A percentile compares a stretch with the other conserved stretches of the same genome.
These are phyloP conservation scores for Iberis amara DNA, from an alignment of 441 rosid species.

Conservation along the genomic window DNA sequence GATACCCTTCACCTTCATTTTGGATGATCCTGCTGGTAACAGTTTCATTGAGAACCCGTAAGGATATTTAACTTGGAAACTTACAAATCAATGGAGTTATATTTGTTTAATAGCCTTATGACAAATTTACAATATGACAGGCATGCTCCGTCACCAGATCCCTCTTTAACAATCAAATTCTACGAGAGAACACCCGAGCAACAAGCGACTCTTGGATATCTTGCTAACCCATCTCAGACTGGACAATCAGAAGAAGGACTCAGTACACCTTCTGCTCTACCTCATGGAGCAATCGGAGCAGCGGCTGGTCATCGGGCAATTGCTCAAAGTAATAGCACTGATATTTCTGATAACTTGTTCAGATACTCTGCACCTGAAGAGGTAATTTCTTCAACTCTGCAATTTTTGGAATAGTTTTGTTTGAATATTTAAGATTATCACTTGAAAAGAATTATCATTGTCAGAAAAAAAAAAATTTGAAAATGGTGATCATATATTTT, in stretches of 20 bases:
- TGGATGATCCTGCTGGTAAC: constrained; percentile 95
- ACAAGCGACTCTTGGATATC: constrained; percentile 71
- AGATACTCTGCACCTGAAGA: constrained; percentile 89
- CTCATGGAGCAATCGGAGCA: constrained; percentile 85
- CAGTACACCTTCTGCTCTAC: constrained; percentile 37
- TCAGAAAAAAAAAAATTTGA: background rate
- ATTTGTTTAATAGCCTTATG: constrained; percentile 12
- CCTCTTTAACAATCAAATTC: constrained; percentile 62
- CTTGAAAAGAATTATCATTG: background rate
- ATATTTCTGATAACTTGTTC: constrained; percentile 68
- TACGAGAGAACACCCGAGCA: constrained; percentile 89
- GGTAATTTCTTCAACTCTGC: constrained; percentile 34
- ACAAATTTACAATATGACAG: constrained; percentile 36
- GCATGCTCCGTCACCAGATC: constrained; percentile 84
- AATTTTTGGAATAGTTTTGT: constrained; percentile 9
- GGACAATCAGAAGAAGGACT: constrained; percentile 33
- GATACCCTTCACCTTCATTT: constrained; percentile 61
- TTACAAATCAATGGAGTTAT: background rate
- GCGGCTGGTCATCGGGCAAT: constrained; percentile 78
- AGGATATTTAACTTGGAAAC: constrained; percentile 29
- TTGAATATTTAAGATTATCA: constrained; percentile 2
- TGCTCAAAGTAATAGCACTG: constrained; percentile 80
- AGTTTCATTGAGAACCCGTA: constrained; percentile 96
- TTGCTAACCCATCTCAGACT: constrained; percentile 47
- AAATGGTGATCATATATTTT: background rate